Evolutionary conservation across 805 yeast species (phyloP).

Genomic region (Spathaspora passalidarum): DNA sequence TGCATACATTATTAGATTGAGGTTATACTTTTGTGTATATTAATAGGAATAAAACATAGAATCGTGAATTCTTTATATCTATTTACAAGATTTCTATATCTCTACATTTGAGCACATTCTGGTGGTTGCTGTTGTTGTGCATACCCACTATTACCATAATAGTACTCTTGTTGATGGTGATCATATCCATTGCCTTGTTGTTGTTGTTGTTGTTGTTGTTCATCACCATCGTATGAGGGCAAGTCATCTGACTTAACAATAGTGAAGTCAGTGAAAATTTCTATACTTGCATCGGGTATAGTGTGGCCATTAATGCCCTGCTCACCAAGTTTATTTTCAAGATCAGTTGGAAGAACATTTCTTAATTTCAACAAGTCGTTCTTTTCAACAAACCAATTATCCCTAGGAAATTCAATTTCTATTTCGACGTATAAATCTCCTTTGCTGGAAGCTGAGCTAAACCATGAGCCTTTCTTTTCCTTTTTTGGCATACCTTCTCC

Average conservation of each 20-base stretch:
- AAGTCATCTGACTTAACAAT: conserved; percentile 22
- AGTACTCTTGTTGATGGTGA: conserved; percentile 6
- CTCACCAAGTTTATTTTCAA: conserved; percentile 22
- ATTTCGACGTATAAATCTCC: conserved; percentile 74
- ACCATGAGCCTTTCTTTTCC: conserved; percentile 25
- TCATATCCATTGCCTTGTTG: background rate
- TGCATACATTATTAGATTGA: conserved; percentile 34
- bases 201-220: background rate
- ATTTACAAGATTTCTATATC: conserved; percentile 1
- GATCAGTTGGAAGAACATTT: conserved; percentile 50
- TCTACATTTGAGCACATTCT: conserved; percentile 34
- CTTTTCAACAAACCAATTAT: conserved; percentile 79
- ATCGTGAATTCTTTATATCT: conserved; percentile 8
- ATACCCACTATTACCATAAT: conserved; percentile 1
- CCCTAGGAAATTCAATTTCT: conserved; percentile 79
- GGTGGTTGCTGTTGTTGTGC: conserved; percentile 15
- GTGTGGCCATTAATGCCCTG: conserved; percentile 20
- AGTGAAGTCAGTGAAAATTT: conserved; percentile 32
- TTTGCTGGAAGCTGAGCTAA: conserved; percentile 22
- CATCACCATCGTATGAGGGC: conserved; percentile 28
- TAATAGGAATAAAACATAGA: background rate
- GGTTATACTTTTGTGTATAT: background rate
- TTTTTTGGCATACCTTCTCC: conserved; percentile 84
- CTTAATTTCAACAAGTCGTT: conserved; percentile 56
- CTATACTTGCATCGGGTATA: conserved; percentile 37